A percentile compares a stretch with the other conserved stretches of the same genome.
Evolutionary conservation across 1,284 basidiomycete species (phyloP).

Genomic region (Ganoderma sinense): DNA sequence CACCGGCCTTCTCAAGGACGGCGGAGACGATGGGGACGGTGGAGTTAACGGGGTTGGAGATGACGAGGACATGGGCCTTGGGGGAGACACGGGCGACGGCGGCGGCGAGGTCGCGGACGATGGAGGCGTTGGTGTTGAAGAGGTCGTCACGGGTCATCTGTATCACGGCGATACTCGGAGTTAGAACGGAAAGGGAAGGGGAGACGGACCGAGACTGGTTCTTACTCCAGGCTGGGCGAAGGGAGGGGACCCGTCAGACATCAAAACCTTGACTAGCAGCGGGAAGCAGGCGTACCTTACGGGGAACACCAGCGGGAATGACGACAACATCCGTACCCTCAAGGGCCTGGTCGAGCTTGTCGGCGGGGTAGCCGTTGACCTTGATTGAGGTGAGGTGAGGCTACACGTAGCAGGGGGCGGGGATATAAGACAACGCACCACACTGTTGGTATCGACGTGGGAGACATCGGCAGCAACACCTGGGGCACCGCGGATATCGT

Average conservation of each 20-base stretch:
- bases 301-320: constrained; percentile 97
- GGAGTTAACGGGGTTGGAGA: constrained; percentile 96
- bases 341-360: constrained; percentile 88
- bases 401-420: constrained; percentile 16
- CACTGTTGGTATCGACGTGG: constrained; percentile 92
- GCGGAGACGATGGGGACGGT: constrained; percentile 98
- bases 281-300: constrained; percentile 72
- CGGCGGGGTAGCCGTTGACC: constrained; percentile 84
- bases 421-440: constrained; percentile 55
- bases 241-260: constrained; percentile 34
- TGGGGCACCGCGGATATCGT: constrained; percentile 92
- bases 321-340: constrained; percentile 91
- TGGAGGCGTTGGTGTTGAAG: constrained; percentile 97
- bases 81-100: constrained; percentile 89
- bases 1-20: constrained; percentile 92
- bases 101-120: constrained; percentile 94
- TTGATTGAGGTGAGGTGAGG: constrained; percentile 39
- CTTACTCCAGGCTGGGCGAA: constrained; percentile 73
- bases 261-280: constrained; percentile 9
- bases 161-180: constrained; percentile 32
- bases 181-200: constrained; percentile 36
- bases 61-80: constrained; percentile 92
- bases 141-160: constrained; percentile 98
- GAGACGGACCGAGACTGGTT: constrained; percentile 33
- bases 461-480: constrained; percentile 94